Evolutionary conservation across 106 monocot genomes (phyloP).

Genomic region (Phalaenopsis aphrodite): DNA sequence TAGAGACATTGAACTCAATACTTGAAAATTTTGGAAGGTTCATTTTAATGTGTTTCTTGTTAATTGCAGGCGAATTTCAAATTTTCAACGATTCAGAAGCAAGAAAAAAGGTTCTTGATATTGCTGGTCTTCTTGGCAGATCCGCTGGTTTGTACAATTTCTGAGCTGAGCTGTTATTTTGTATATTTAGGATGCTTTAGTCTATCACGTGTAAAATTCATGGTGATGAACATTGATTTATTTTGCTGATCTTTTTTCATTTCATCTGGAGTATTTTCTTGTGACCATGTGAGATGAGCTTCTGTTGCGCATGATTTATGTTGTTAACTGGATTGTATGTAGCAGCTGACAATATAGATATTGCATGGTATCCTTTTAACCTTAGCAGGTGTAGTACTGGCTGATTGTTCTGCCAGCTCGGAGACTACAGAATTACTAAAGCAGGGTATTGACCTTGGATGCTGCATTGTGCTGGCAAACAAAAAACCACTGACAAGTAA

Average conservation of each 20-base stretch:
- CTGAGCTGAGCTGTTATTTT: constrained; percentile 5
- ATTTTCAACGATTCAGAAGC: constrained; percentile 37
- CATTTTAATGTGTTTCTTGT: neutral
- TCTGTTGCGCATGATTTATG: neutral
- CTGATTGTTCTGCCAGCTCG: constrained; percentile 89
- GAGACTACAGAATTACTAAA: constrained; percentile 62
- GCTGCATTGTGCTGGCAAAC: constrained; percentile 86
- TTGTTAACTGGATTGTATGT: neutral
- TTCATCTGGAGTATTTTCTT: neutral
- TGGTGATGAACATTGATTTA: neutral
- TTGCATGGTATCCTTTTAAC: neutral
- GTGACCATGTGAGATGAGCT: neutral
- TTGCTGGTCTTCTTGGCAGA: constrained; percentile 51
- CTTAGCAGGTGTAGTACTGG: constrained; percentile 58
- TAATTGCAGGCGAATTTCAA: constrained; percentile 52
- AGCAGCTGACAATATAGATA: neutral
- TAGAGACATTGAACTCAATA: neutral
- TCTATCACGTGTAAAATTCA: neutral
- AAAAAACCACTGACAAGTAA: constrained; percentile 88
- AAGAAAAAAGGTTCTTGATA: constrained; percentile 34
- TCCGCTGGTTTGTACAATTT: constrained; percentile 63
- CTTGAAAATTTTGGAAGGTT: neutral
- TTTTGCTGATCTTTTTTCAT: neutral
- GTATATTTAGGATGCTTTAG: neutral
- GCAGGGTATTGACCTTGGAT: constrained; percentile 41